Base-by-base conservation (phyloP, 768 basidiomycete genomes). In the Boletus rubroflammeus region DNA sequence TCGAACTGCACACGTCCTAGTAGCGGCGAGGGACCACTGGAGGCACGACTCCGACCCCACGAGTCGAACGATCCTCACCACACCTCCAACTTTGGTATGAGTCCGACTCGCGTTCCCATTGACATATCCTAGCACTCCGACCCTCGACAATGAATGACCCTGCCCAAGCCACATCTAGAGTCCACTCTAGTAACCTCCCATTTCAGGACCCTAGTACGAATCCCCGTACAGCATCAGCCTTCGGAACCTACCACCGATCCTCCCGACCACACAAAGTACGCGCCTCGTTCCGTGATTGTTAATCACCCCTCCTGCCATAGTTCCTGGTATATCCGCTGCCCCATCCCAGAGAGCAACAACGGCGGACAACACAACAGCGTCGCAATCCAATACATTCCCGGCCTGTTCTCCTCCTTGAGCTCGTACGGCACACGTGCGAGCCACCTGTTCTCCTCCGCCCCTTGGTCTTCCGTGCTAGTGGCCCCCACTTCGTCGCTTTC, bases 291-390 rank as follows among this genome's bases (percentile, higher is more conserved):
- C 29, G 35, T n/a, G 17, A 41, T 15, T 31, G 19, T 15, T 0
- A 13, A 19, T 60, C 42, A 57, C 4, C 60, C 61, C 36, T 62
- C 61, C 29, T 52, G 47, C 53, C 60, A 62, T 2, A 62, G 28
- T 5, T 62, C 56, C 13, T 34, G 60, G 19, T 49, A 58, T 11
- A 49, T 13, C 44, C 56, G 50, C 28, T 34, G 50, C 4, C 61
- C 61, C 26, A 29, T 41, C 25, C 51, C 61, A 39, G 45, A 62
- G 0, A 62, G 32, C 28, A 62, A 42, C 38, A 62, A 19, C 23
- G 53, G 40, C 4, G 56, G 50, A 50, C 53, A 62, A 47, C 57
- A 56, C 51, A 59, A 19, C 31, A 63, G 23, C 39, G 42, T 58
- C 43, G 50, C 51, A 1, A 64, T 44, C 54, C 55, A 47, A 19